Evolutionary conservation across 495 filamentous ascomycete genomes (phyloP).

Genomic region (Neurospora sp.): DNA sequence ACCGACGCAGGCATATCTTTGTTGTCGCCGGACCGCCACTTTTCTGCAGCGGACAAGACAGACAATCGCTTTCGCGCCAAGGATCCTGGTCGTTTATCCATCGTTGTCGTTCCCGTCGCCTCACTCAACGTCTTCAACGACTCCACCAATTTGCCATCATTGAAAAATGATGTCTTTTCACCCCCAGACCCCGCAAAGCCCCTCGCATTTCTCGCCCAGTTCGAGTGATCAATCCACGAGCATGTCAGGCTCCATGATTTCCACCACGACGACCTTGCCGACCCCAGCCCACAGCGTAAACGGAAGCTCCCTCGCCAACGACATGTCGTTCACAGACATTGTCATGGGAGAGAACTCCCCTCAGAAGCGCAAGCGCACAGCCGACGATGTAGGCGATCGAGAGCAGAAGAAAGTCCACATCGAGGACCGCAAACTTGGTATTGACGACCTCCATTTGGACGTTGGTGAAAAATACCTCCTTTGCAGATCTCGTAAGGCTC

Average conservation of each 20-base stretch:
- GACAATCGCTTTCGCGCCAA: slow-evolving; percentile 1
- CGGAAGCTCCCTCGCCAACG: slow-evolving; percentile 35
- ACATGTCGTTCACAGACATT: slow-evolving; percentile 28
- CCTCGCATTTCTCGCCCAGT: slow-evolving; percentile 41
- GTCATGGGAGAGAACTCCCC: slow-evolving; percentile 32
- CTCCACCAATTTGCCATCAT: slow-evolving; percentile 5
- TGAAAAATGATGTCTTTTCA: slow-evolving; percentile 43
- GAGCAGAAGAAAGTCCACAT: slow-evolving; percentile 46
- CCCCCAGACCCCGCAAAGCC: slow-evolving; percentile 50
- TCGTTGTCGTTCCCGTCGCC: slow-evolving; percentile 4
- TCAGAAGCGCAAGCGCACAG: slow-evolving; percentile 44
- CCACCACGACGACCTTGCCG: slow-evolving; percentile 34
- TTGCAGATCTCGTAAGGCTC: slow-evolving; percentile 52
- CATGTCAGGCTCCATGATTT: slow-evolving; percentile 34
- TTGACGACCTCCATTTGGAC: slow-evolving; percentile 45
- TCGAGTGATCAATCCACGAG: slow-evolving; percentile 33
- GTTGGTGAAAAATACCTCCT: slow-evolving; percentile 49
- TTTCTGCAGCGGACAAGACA: neutral
- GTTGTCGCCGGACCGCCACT: slow-evolving; percentile 1
- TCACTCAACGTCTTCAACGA: slow-evolving; percentile 10
- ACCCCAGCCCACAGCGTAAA: slow-evolving; percentile 50
- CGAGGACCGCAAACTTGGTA: slow-evolving; percentile 42
- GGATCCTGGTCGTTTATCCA: slow-evolving; percentile 3
- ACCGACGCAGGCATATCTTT: neutral
- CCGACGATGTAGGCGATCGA: slow-evolving; percentile 37